Percentiles rank a stretch among this genome's conserved stretches.
phyloP scores from a whole-genome alignment of 225 moss, liverwort and hornwort genomes.

The Pseudisothecium myosuroides region DNA sequence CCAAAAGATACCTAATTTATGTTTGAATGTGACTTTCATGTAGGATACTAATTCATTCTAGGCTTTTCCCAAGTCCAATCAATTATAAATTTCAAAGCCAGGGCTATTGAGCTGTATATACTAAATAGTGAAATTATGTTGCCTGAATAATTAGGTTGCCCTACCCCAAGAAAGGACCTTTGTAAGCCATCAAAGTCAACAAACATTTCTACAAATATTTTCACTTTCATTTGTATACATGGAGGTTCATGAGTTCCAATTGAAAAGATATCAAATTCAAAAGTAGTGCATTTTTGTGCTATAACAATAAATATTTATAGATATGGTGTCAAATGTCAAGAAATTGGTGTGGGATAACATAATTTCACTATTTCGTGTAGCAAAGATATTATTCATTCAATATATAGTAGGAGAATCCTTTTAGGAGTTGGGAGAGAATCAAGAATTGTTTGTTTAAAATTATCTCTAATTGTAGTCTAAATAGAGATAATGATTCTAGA shows the following conservation, averaged over 20 bases:
- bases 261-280: background rate
- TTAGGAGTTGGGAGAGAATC: fast-evolving
- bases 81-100: background rate
- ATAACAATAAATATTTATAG: too few species aligned
- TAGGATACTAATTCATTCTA: background rate
- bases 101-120: background rate
- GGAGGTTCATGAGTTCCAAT: background rate
- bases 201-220: background rate
- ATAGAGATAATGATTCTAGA: too few species aligned
- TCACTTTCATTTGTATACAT: too few species aligned
- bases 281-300: background rate
- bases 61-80: background rate
- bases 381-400: too few species aligned
- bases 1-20: too few species aligned
- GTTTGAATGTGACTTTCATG: too few species aligned
- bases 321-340: background rate
- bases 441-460: background rate
- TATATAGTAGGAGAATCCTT: background rate
- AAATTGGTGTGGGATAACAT: background rate
- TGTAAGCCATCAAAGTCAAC: background rate
- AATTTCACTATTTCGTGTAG: background rate
- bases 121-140: background rate
- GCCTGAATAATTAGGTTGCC: background rate
- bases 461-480: too few species aligned
- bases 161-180: too few species aligned